A percentile compares a stretch with the other conserved stretches of the same genome.
Evolutionary conservation across 192 early-diverging fungal genomes (phyloP).

Genomic region (Umbelopsis vinacea): DNA sequence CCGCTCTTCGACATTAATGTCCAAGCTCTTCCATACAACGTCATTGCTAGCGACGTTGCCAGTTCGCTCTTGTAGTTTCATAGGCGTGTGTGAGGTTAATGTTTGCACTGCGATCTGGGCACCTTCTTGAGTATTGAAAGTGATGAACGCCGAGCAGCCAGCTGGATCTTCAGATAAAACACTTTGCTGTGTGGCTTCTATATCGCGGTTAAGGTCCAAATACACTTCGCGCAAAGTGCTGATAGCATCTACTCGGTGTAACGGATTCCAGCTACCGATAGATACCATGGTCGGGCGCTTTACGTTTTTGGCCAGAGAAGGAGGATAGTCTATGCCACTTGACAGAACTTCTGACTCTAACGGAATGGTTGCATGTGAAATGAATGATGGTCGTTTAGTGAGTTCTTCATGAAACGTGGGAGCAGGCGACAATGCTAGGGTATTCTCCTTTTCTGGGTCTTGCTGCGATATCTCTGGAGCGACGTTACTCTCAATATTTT

Average conservation of each 20-base stretch:
- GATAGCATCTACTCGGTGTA: not conserved
- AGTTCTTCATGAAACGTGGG: not conserved
- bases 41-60: constrained; percentile 64
- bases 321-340: not conserved
- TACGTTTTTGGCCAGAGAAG: constrained; percentile 41
- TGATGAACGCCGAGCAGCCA: constrained; percentile 66
- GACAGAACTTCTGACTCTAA: not conserved
- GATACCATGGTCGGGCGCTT: constrained; percentile 32
- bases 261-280: constrained; percentile 35
- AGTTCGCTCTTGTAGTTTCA: constrained; percentile 58
- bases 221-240: constrained; percentile 5
- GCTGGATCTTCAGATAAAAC: not conserved
- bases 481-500: not conserved
- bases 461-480: not conserved
- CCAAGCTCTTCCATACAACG: constrained; percentile 76
- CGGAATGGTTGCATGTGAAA: not conserved
- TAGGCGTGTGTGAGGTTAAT: constrained; percentile 57
- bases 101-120: constrained; percentile 73
- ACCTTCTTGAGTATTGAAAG: constrained; percentile 67
- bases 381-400: not conserved
- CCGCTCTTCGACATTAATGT: constrained; percentile 46
- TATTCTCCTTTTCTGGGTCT: not conserved
- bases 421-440: not conserved
- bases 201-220: constrained; percentile 41
- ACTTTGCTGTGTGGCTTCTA: constrained; percentile 36